Evolutionary conservation across 176 grass and related monocot genomes (phyloP).

Genomic region (Cenchrus americanus): DNA sequence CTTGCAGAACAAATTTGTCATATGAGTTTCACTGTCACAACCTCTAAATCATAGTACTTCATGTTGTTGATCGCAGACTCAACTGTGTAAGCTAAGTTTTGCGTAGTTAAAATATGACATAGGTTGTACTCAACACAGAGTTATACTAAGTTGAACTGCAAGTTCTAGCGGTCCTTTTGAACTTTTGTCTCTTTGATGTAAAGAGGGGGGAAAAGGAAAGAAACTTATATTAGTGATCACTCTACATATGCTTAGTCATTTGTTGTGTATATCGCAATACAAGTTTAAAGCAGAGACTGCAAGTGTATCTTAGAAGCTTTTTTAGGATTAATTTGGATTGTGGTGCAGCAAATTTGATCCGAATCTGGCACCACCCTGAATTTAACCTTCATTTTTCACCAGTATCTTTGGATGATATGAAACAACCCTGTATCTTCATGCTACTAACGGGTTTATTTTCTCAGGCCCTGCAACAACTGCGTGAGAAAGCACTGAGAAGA

Average conservation of each 20-base stretch:
- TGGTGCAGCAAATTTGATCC: neutral
- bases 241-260: neutral
- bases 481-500: constrained; percentile 70
- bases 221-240: constrained; percentile 12
- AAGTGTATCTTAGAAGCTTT: neutral
- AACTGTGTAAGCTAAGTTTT: constrained; percentile 5
- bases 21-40: neutral
- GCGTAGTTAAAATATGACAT: neutral
- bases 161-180: no score
- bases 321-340: neutral
- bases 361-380: neutral
- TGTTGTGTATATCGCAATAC: neutral
- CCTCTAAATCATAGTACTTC: neutral
- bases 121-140: neutral
- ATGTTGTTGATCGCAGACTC: neutral
- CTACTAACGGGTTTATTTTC: constrained; percentile 18
- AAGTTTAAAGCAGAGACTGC: neutral
- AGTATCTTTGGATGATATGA: neutral
- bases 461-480: constrained; percentile 73
- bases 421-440: neutral
- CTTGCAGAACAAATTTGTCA: neutral
- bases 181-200: constrained; percentile 8
- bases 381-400: neutral
- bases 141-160: no score
- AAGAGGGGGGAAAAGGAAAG: neutral